Conservation (phyloP, 768 basidiomycete genomes). For the Mycena amicta region DNA sequence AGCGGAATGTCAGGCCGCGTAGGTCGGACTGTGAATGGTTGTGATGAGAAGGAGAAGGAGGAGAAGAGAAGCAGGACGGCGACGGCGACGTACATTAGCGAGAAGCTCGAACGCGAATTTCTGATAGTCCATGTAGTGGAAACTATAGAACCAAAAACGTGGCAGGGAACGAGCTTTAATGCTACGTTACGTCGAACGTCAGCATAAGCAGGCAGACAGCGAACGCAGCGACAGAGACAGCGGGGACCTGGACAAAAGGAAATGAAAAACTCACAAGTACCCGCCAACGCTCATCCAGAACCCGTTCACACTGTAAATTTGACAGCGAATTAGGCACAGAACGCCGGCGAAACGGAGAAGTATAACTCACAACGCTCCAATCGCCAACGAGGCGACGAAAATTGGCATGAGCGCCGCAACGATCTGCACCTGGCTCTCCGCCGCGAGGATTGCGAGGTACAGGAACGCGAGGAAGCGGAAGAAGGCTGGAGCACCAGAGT, state of each 20-base stretch:
- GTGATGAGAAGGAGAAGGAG: slow-evolving; percentile 18
- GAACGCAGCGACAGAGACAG: too few relatives aligned
- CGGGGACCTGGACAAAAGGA: not conserved
- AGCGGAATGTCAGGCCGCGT: slow-evolving; percentile 46
- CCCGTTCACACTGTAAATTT: slow-evolving; percentile 41
- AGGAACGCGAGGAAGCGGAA: slow-evolving; percentile 59
- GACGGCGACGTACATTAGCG: slow-evolving; percentile 32
- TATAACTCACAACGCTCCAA: slow-evolving; percentile 43
- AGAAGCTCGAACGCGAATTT: slow-evolving; percentile 44
- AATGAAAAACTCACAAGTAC: slow-evolving; percentile 38
- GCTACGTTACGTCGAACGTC: slow-evolving; percentile 32
- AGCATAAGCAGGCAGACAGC: not conserved
- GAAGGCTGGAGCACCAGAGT: slow-evolving; percentile 48
- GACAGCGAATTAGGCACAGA: not conserved
- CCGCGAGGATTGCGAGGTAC: slow-evolving; percentile 54
- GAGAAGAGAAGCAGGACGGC: not conserved
- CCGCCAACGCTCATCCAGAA: slow-evolving; percentile 64
- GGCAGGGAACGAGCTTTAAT: slow-evolving; percentile 57
- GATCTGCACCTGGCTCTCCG: slow-evolving; percentile 54
- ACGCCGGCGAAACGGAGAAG: not conserved
- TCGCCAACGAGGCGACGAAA: slow-evolving; percentile 62
- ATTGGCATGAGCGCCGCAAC: slow-evolving; percentile 55
- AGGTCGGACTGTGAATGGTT: slow-evolving; percentile 45
- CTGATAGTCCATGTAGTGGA: slow-evolving; percentile 60
- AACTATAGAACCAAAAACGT: slow-evolving; percentile 59